Evolutionary conservation across 2,329 filamentous ascomycete species (phyloP).

Genomic region (Verticillium klebahnii): DNA sequence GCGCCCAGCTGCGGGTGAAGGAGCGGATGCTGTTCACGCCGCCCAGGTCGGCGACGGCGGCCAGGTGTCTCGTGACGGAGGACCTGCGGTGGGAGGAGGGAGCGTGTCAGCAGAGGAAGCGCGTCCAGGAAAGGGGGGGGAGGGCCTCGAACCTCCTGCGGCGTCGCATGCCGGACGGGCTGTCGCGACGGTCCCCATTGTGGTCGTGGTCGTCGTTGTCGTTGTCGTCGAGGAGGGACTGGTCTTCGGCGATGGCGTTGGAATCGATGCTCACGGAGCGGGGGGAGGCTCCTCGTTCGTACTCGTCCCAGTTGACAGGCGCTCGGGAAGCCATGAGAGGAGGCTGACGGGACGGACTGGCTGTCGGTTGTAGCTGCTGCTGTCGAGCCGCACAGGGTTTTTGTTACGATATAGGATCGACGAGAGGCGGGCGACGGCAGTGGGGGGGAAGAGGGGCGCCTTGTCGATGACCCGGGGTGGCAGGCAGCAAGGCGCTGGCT

Average conservation of each 20-base stretch:
- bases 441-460: neutral
- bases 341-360: neutral
- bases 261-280: slow-evolving; percentile 36
- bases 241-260: slow-evolving; percentile 37
- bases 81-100: slow-evolving; percentile 33
- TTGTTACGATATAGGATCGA: neutral
- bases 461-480: too few species aligned
- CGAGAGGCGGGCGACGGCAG: neutral
- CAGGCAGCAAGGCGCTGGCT: neutral
- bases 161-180: neutral
- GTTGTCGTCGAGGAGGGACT: slow-evolving; percentile 36
- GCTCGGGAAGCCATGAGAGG: slow-evolving; percentile 22
- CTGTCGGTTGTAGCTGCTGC: neutral
- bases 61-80: slow-evolving; percentile 54
- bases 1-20: slow-evolving; percentile 88
- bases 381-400: neutral
- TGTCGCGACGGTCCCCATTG: slow-evolving; percentile 21
- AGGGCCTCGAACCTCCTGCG: slow-evolving; percentile 21
- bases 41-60: slow-evolving; percentile 65
- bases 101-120: neutral
- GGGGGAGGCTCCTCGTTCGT: slow-evolving; percentile 36
- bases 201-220: slow-evolving; percentile 23
- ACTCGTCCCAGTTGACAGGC: slow-evolving; percentile 41
- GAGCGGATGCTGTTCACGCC: slow-evolving; percentile 93
- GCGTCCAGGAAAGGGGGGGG: slow-evolving; percentile 13